phyloP scores from a whole-genome alignment of 805 yeast species.

The Limtongozyma cylindracea region DNA sequence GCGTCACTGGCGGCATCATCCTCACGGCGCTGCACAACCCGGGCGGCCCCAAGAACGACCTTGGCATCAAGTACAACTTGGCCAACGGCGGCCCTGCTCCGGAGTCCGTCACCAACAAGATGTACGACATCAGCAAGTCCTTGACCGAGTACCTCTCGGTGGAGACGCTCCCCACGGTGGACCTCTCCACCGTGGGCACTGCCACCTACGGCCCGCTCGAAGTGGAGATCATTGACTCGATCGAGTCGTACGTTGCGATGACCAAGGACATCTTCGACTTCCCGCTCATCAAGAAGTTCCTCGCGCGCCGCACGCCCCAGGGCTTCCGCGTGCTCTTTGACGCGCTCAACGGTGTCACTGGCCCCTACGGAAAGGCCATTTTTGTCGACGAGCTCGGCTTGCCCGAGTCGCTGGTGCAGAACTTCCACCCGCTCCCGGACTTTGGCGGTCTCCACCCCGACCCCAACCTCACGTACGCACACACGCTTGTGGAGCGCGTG shows the following conservation, averaged over 20 bases:
- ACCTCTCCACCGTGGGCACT: constrained; percentile 31
- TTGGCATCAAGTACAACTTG: constrained; percentile 89
- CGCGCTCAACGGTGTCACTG: constrained; percentile 87
- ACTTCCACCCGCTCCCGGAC: constrained; percentile 59
- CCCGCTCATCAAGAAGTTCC: constrained; percentile 47
- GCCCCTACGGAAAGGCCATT: constrained; percentile 77
- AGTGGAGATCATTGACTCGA: constrained; percentile 67
- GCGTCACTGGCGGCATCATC: constrained; percentile 83
- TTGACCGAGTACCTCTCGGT: constrained; percentile 38
- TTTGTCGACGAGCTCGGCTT: constrained; percentile 72
- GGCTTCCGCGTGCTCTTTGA: constrained; percentile 65
- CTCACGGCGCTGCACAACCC: constrained; percentile 95
- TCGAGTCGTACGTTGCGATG: constrained; percentile 52
- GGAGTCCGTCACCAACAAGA: constrained; percentile 73
- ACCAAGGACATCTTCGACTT: constrained; percentile 77
- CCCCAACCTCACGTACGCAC: constrained; percentile 89
- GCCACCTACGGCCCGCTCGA: constrained; percentile 27
- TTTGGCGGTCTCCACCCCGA: constrained; percentile 97
- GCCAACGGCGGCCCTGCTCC: constrained; percentile 98
- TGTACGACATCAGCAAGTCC: constrained; percentile 40
- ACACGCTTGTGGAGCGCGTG: constrained; percentile 65
- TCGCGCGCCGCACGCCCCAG: constrained; percentile 18
- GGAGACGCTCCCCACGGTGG: constrained; percentile 36
- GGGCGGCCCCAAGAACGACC: constrained; percentile 81
- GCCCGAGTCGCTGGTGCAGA: constrained; percentile 47